Conservation (phyloP, 2,329 filamentous ascomycete species). For the Lasiodiplodia citricola region DNA sequence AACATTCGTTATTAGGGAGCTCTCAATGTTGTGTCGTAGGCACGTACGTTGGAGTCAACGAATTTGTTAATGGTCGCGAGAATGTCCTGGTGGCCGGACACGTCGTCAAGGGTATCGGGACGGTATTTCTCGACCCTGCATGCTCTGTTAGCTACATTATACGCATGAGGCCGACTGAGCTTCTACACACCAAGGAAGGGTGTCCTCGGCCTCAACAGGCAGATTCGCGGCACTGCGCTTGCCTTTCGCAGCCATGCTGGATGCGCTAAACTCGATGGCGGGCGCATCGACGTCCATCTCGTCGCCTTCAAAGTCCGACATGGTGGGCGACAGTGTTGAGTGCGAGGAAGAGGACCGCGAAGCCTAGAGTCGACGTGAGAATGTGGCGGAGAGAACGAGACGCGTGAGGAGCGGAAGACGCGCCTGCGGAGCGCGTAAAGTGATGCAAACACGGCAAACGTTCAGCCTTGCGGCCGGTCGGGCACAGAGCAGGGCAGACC, state of each 20-base stretch:
- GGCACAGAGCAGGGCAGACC: constrained; percentile 31
- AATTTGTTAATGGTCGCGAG: constrained; percentile 98
- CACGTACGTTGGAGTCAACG: constrained; percentile 78
- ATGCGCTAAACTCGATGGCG: constrained; percentile 72
- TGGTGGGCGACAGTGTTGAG: constrained; percentile 35
- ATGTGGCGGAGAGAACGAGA: constrained; percentile 18
- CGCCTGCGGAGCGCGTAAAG: constrained; percentile 41
- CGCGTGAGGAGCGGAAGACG: constrained; percentile 29
- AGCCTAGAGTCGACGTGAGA: not conserved
- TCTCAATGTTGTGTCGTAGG: not conserved
- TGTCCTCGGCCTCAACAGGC: constrained; percentile 92
- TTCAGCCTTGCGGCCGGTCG: constrained; percentile 41
- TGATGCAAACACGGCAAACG: constrained; percentile 41
- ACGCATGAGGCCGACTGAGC: not conserved
- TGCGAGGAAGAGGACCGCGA: not conserved
- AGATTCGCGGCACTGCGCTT: constrained; percentile 92
- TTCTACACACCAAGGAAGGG: constrained; percentile 77
- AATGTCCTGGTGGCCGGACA: constrained; percentile 96
- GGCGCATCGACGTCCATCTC: constrained; percentile 71
- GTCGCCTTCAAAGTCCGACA: constrained; percentile 67
- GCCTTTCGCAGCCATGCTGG: constrained; percentile 74
- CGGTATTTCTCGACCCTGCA: constrained; percentile 94
- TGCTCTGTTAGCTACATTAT: not conserved
- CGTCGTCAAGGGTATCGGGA: constrained; percentile 84
- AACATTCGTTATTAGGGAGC: not conserved